Base-by-base conservation (phyloP, 306 rosid genomes). In the Arachis stenosperma region DNA sequence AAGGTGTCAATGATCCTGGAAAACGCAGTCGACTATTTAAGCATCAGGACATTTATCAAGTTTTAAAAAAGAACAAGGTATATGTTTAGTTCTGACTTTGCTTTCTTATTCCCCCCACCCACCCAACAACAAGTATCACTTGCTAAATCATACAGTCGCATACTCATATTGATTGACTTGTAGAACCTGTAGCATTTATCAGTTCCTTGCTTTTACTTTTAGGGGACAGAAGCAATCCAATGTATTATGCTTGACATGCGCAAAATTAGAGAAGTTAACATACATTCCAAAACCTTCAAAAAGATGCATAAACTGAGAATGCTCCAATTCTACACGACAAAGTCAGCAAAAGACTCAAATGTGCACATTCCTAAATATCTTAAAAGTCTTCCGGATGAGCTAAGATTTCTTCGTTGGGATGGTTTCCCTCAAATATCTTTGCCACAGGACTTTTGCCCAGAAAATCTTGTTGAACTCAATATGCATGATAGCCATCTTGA, bases 181-280 rank as follows among this genome's bases (percentile, higher is more conserved):
- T 17, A 14, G 12, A 2, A 9, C 14, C 7, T 3, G 37, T 33
- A 36, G 5, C 1, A 9, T 13, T 61, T 61, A 14, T 7, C 6
- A 17, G 8, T 15, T 54, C 2, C n/a, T 8, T 22, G 5, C 3
- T 22, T 61, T 67, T 4, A 61, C 22, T 70, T 56, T 7, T 5
- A 81, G 82, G 86, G 86, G 14, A 55, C 84, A 0, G 79, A 58
- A 15, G 59, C 71, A 17, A 14, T 81, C 3, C 47, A 67, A 8
- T 53, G 66, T 27, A 78, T 85, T 59, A 48, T 29, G 2, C 54
- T 75, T 0, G 30, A 75, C 41, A 1, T 8, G 0, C 5, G 37
- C 22, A 0, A 30, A 37, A 47, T 13, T 4, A 17, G 15, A 39
- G 3, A 29, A 12, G 63, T 68, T 50, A 0, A 30, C 0, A 9